A percentile compares a stretch with the other conserved stretches of the same genome.
Evolutionary conservation across 805 yeast genomes (phyloP).

Genomic region (Metschnikowia peoriensis): DNA sequence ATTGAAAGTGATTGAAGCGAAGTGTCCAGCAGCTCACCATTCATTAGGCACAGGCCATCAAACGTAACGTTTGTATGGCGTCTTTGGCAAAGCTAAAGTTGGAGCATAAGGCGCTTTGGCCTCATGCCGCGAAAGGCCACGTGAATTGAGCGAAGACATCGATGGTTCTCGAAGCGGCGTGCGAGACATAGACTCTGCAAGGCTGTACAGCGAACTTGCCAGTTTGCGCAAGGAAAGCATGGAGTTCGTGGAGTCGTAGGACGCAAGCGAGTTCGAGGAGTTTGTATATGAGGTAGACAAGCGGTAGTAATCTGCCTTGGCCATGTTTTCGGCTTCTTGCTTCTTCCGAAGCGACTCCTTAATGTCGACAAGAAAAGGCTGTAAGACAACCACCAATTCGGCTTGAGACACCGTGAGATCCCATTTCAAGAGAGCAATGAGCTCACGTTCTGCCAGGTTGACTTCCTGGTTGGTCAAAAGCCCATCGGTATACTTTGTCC

Average conservation of each 20-base stretch:
- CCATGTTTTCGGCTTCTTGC: constrained; percentile 13
- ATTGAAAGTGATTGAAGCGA: background rate
- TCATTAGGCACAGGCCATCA: background rate
- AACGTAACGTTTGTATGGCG: background rate
- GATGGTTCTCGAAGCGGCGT: constrained; percentile 19
- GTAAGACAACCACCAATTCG: constrained; percentile 67
- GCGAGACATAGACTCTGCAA: constrained; percentile 12
- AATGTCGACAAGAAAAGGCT: constrained; percentile 75
- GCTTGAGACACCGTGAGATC: constrained; percentile 65
- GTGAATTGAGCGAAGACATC: constrained; percentile 7
- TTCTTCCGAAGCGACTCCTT: constrained; percentile 32
- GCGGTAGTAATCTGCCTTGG: constrained; percentile 20
- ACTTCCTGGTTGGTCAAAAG: constrained; percentile 73
- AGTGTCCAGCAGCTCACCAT: constrained; percentile 2
- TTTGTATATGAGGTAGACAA: constrained; percentile 17
- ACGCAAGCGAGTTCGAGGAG: constrained; percentile 17
- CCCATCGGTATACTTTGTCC: constrained; percentile 93
- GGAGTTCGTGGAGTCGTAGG: constrained; percentile 12
- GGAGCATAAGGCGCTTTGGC: constrained; percentile 1
- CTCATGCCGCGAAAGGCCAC: background rate
- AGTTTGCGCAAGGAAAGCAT: constrained; percentile 16
- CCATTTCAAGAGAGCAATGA: constrained; percentile 83
- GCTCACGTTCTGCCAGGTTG: constrained; percentile 87
- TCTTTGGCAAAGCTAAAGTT: constrained; percentile 5
- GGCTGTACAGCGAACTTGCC: constrained; percentile 12